phyloP scores from a whole-genome alignment of 2,329 filamentous ascomycete species.

The Ceratocystis albifundus region DNA sequence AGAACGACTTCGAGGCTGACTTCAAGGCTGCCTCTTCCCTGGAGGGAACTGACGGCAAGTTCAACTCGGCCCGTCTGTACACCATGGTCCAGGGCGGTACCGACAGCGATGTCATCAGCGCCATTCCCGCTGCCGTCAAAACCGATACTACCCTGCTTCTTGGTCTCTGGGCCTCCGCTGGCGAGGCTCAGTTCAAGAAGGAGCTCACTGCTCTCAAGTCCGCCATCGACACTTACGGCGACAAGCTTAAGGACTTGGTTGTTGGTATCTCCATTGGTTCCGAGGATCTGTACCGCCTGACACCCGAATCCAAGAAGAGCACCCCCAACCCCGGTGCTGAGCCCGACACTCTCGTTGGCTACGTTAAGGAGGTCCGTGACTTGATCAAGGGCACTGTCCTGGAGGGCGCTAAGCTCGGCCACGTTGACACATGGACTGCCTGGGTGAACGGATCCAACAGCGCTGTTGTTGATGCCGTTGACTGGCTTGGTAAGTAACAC shows the following conservation, averaged over 20 bases:
- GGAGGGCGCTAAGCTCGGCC: slow-evolving; percentile 52
- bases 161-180: slow-evolving; percentile 70
- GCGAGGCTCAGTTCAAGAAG: slow-evolving; percentile 51
- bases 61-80: slow-evolving; percentile 61
- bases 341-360: slow-evolving; percentile 51
- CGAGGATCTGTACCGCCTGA: slow-evolving; percentile 76
- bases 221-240: slow-evolving; percentile 58
- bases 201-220: slow-evolving; percentile 61
- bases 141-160: slow-evolving; percentile 69
- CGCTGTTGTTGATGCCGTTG: slow-evolving; percentile 54
- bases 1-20: slow-evolving; percentile 57
- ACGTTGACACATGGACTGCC: slow-evolving; percentile 82
- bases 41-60: slow-evolving; percentile 48
- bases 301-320: slow-evolving; percentile 54
- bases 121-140: slow-evolving; percentile 71
- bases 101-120: slow-evolving; percentile 52
- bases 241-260: slow-evolving; percentile 52
- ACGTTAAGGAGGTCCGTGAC: slow-evolving; percentile 57
- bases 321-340: slow-evolving; percentile 50
- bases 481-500: slow-evolving; percentile 50
- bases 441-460: slow-evolving; percentile 63
- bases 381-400: slow-evolving; percentile 53
- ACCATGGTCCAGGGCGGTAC: slow-evolving; percentile 52
- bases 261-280: slow-evolving; percentile 76
- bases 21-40: slow-evolving; percentile 56